Base-by-base conservation (phyloP, 129 eudicot species). In the Tagetes patula region DNA sequence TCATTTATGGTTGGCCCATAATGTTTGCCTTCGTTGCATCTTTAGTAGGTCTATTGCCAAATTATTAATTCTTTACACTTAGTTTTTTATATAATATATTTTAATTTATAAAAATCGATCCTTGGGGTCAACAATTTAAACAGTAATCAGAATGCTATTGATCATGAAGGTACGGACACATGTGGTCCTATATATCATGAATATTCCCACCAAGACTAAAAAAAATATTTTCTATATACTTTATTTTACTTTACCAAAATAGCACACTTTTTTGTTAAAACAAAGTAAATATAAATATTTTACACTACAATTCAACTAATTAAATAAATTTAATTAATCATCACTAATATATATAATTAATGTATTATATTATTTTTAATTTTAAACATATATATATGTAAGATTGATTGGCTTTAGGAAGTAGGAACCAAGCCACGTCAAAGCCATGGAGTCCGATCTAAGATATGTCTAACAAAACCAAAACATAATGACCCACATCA, bases 1-100 rank as follows among this genome's bases (percentile, higher is more conserved):
- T 78, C 82, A 78, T 78, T 78, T 71, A 71, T 78, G 82, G 77
- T 71, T 63, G 77, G 77, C 71, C 82, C 77, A 78, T 71, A 72
- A 72, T 54, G 67, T 55, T 72, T 72, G 72, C 67, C 47, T 78
- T 71, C 46, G 67, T 71, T 78, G 69, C 82, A 72, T 66, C 43
- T 65, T 72, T 79, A 70, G 82, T 79, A 63, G 82, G 74, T 58
- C 45, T 72, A 73, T 65, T 79, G 58, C 78, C 78, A 72, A 72
- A 79, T 79, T 65, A 65, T 78, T 79, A 64, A 77, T 74, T 55
- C 38, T 68, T 33, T 53, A 42, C 27, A 8, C 54, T 64, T 64
- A 6, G 43, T 43, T 58, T 40, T 62, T 49, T 43, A 8, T 46
- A 46, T 9, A 8, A 62, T 66, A 8, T 10, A 36, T 0, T 9